Evolutionary conservation across 495 filamentous ascomycete species (phyloP), one percentile per base, ranked within the genome.

Genomic region (Neurospora africana): DNA sequence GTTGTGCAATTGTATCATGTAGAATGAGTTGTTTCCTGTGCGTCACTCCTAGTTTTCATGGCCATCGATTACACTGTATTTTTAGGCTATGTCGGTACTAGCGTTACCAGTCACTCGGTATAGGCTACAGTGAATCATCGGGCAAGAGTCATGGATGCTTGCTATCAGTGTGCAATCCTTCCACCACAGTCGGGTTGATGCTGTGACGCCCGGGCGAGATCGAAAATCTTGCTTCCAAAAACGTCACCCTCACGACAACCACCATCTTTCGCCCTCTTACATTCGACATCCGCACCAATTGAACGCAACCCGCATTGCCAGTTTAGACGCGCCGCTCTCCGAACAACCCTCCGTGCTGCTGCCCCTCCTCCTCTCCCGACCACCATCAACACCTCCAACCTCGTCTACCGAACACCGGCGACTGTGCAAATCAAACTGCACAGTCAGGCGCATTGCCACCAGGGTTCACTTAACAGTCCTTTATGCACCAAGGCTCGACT

Each of bases 401-500:
- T 39, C 27, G 11, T 47, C 72, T 44, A 53, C 23, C 65, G 36
- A 30, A 68, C 13, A 43, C 23, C 35, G 73, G 70, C 70, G 80
- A 79, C 81, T 82, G 81, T 82, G 81, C 81, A 76, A 76, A 58
- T 67, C 69, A 17, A 75, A 15, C 71, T 77, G 92, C 88, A 93
- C 92, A 91, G 92, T 93, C 91, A 81, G 81, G 80, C 76, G 67
- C 70, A 74, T 41, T 71, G 69, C 71, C 72, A 72, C 75, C 78
- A 76, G 71, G 75, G 82, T 76, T 81, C 79, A 77, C 73, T 74
- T 74, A 82, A 82, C 81, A 80, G 53, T 79, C 83, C 84, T 97
- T 90, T 96, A 97, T 97, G 94, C 93, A 95, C 89, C 83, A 90
- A 88, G 91, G 91, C 89, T 86, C 86, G 77, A 82, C 85, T 80